Base-by-base conservation (phyloP, 495 filamentous ascomycete genomes). In the Xylaria bambusicola region DNA sequence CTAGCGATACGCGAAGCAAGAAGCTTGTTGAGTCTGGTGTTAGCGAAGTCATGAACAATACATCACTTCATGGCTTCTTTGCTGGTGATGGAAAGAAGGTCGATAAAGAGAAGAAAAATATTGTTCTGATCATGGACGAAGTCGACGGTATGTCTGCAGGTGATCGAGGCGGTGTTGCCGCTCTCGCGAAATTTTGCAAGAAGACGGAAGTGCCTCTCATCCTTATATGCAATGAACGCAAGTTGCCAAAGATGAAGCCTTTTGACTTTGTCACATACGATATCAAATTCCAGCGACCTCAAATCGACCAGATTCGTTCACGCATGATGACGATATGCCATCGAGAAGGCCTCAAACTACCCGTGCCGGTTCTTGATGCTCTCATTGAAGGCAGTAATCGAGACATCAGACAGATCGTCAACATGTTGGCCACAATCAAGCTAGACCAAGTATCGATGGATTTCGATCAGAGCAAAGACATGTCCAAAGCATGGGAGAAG, bases 71-170 rank as follows among this genome's bases (percentile, higher is more conserved):
- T 61, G 94, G 94, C 8, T 98, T 89, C 75, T 98, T 97, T 68
- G 88, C 92, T n/a, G 88, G 84, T 15, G 86, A 90, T 44, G 88
- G 87, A 38, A 88, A 92, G 75, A 84, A 89, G 57, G 86, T 96
- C 4, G 86, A 97, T 52, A 75, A 76, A 27, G 80, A 78, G 20
- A 98, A 93, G 74, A 93, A 93, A 76, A 96, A 96, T 59, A 83
- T 97, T 24, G 90, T 97, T 8, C 77, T 99, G 12, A 88, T 99
- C 76, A 97, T 99, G 95, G 94, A 99, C 65, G 94, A 99, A 73
- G 94, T 99, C 6, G 94, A 99, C 67, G 94, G 94, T 33, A 99
- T 99, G 94, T 97, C 93, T 46, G 92, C 92, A 41, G 94, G 94
- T 65, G 94, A 99, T 71, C 86, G 94, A 42, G 94, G 94, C 62